Evolutionary conservation across 371 early-diverging fungal genomes (phyloP), one percentile per base, ranked within the genome.

Genomic region (Mortierella sp.): DNA sequence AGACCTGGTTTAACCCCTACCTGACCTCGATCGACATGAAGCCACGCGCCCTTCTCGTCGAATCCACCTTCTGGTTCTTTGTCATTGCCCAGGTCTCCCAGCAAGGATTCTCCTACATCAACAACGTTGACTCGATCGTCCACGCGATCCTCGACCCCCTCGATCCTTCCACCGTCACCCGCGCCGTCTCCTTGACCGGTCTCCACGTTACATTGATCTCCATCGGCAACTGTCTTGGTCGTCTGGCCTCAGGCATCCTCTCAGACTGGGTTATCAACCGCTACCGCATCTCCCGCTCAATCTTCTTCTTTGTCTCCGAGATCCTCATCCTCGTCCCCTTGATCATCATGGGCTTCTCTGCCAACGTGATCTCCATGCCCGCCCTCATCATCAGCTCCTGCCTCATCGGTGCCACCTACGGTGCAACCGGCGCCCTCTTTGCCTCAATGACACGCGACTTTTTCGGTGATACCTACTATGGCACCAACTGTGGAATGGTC

Each of bases 41-140:
- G 57, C 86, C 86, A 43, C 64, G 72, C n/a, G 75, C 75, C 3
- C 43, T 85, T n/a, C 71, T 85, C 21, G 31, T 75, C 53, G 81
- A 85, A 59, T 72, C 86, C 19, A 81, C 86, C 2, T 85, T 85
- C 72, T 85, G 86, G 86, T 85, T 85, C 74, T 85, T 85, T 75
- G 86, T 85, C 59, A 76, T 85, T 24, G 86, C 86, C 26, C 86
- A 85, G 57, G 79, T 85, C 51, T 77, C 76, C 31, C 86, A 85
- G 31, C 86, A 85, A 69, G 86, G 86, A 3, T 85, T 85, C 54
- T 85, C 86, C 14, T 85, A 85, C 86, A 85, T 85, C 69, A 85
- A 85, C 76, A 85, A 85, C 43, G 74, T 85, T 51, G 86, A 85
- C 71, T 85, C 86, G 53, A 85, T 85, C 44, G 81, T 87, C 57